Conservation (phyloP, 768 basidiomycete species). For the Termitomyces sp. region DNA sequence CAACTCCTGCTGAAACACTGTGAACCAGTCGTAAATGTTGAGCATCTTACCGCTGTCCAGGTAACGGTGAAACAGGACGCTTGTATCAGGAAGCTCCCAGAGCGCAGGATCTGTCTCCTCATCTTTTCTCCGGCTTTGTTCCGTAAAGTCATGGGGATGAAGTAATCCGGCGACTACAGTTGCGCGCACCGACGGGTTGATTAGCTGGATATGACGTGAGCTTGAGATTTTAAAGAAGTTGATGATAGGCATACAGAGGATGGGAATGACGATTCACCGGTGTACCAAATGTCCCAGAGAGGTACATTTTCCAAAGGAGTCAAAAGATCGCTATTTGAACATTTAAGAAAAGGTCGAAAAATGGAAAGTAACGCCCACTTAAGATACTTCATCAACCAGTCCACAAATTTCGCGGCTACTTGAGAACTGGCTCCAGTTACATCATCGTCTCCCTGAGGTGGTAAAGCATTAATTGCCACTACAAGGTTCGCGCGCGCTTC, state of each 20-base stretch:
- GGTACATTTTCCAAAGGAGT: constrained; percentile 41
- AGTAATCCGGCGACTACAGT: constrained; percentile 56
- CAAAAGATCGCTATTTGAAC: constrained; percentile 30
- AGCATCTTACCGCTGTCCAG: constrained; percentile 76
- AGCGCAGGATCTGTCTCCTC: constrained; percentile 19
- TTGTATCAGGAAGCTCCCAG: constrained; percentile 64
- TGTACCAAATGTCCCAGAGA: constrained; percentile 75
- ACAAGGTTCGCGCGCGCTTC: constrained; percentile 18
- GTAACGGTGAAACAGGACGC: constrained; percentile 72
- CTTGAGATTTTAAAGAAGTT: background rate
- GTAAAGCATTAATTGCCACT: constrained; percentile 13
- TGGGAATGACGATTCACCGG: constrained; percentile 57
- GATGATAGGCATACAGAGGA: constrained; percentile 43
- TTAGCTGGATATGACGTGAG: constrained; percentile 33
- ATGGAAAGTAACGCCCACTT: constrained; percentile 29
- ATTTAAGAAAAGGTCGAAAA: background rate
- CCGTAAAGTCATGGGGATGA: constrained; percentile 47
- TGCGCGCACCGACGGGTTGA: constrained; percentile 67
- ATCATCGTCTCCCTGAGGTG: constrained; percentile 11
- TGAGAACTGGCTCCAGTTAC: constrained; percentile 6
- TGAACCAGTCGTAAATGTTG: constrained; percentile 88
- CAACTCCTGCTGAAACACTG: constrained; percentile 63
- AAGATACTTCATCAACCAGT: constrained; percentile 48
- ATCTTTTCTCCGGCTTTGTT: constrained; percentile 6
- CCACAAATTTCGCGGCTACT: constrained; percentile 28